Percentiles rank a stretch among this genome's conserved stretches.
These are phyloP conservation scores for Syncephalastrum contaminatum DNA, from an alignment of 371 early-diverging fungal genomes.

Conservation along the genomic window DNA sequence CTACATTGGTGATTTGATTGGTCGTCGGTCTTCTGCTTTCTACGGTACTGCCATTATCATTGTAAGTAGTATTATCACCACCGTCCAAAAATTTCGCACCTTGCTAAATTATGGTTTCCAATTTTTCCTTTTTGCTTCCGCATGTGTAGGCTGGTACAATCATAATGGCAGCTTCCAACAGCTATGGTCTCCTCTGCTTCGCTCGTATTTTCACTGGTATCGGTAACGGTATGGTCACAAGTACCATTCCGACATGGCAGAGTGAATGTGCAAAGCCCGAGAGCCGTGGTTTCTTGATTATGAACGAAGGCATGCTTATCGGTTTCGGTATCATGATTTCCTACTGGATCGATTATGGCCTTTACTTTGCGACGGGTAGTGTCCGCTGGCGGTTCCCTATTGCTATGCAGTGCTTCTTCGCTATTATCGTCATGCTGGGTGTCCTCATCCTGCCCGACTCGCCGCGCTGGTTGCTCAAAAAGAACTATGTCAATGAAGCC, in stretches of 20 bases:
- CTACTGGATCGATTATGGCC: constrained; percentile 39
- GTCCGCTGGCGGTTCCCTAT: constrained; percentile 49
- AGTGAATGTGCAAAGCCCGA: no score
- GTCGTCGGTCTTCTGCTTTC: no score
- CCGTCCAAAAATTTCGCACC: not conserved
- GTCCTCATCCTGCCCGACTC: constrained; percentile 48
- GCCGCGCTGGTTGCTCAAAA: constrained; percentile 50
- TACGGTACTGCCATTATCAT: no score
- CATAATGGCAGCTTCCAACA: no score
- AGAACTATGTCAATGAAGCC: constrained; percentile 27
- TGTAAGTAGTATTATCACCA: no score
- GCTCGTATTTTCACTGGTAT: constrained; percentile 49
- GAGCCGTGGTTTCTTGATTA: no score
- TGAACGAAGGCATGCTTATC: no score
- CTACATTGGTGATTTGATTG: no score
- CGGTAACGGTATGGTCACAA: constrained; percentile 47
- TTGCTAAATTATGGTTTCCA: no score
- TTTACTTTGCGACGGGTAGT: constrained; percentile 27
- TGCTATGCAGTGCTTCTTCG: constrained; percentile 42
- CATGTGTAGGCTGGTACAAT: no score
- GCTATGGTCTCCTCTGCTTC: no score
- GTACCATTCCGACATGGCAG: constrained; percentile 18
- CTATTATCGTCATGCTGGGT: constrained; percentile 34
- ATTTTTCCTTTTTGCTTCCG: no score
- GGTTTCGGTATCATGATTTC: constrained; percentile 4